Percentiles rank a stretch among this genome's conserved stretches.
phyloP scores from a whole-genome alignment of 2,329 filamentous ascomycete species.

The Laburnicola sp. region DNA sequence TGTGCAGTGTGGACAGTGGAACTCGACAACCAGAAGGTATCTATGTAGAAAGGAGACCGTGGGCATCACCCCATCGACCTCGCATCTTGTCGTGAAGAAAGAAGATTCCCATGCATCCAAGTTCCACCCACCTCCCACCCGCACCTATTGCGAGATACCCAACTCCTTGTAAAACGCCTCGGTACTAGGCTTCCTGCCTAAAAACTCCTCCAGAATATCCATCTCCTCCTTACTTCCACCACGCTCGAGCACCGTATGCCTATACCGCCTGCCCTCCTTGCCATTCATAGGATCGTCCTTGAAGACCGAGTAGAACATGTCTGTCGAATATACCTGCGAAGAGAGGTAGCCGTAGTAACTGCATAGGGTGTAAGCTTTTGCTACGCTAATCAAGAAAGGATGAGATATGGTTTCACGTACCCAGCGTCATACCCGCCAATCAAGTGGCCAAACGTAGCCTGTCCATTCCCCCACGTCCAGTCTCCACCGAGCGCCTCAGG shows the following conservation, averaged over 20 bases:
- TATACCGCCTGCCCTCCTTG: slow-evolving; percentile 72
- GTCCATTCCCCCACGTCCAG: slow-evolving; percentile 71
- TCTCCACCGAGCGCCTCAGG: slow-evolving; percentile 65
- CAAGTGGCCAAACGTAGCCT: slow-evolving; percentile 79
- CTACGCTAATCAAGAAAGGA: neutral
- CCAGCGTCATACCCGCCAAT: slow-evolving; percentile 84
- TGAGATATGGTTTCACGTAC: slow-evolving; percentile 20
- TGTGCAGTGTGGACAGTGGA: too few relatives aligned
- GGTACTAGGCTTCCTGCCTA: slow-evolving; percentile 73
- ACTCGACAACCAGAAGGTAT: too few relatives aligned
- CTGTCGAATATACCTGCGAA: slow-evolving; percentile 78
- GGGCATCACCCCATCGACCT: neutral
- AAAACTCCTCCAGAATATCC: slow-evolving; percentile 75
- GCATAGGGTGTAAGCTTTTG: slow-evolving; percentile 13
- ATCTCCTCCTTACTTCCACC: slow-evolving; percentile 82
- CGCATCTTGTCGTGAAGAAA: neutral
- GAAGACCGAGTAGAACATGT: slow-evolving; percentile 85
- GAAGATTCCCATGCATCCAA: neutral
- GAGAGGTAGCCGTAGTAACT: slow-evolving; percentile 68
- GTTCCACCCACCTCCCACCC: neutral
- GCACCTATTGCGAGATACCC: slow-evolving; percentile 50
- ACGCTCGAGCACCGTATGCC: slow-evolving; percentile 75
- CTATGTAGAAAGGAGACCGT: too few relatives aligned
- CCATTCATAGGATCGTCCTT: slow-evolving; percentile 77
- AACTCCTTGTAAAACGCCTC: slow-evolving; percentile 82